Evolutionary conservation across 1,284 basidiomycete species (phyloP).

Genomic region (Xerocomus amazonicus): DNA sequence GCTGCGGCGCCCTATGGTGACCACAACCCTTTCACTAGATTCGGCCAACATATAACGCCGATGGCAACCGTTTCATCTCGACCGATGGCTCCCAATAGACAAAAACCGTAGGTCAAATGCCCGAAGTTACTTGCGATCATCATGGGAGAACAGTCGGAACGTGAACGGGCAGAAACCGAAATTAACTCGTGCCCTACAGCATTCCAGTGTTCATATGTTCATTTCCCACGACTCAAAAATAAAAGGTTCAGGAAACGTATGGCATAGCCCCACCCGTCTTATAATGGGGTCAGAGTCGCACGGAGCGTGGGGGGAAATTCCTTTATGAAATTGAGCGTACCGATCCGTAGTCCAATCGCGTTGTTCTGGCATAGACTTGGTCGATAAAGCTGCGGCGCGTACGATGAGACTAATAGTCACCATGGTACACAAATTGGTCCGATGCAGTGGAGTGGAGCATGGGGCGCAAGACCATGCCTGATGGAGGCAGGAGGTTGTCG

Average conservation of each 20-base stretch:
- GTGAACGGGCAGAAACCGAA: neutral
- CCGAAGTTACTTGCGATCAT: constrained; percentile 14
- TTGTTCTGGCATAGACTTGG: neutral
- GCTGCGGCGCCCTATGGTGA: no score
- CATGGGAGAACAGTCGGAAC: constrained; percentile 9
- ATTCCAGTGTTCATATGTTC: neutral
- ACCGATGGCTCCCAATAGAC: neutral
- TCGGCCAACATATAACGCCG: no score
- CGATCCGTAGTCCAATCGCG: neutral
- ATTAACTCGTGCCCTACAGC: constrained; percentile 7
- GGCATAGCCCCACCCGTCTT: neutral
- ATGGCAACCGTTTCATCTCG: neutral
- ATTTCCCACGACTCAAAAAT: constrained; percentile 5
- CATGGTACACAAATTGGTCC: neutral
- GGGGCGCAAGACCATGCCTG: neutral
- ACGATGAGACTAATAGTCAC: neutral
- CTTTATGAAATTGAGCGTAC: neutral
- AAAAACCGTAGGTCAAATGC: neutral
- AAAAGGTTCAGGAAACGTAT: neutral
- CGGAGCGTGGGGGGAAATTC: neutral
- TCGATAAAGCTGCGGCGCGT: neutral
- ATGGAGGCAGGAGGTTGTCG: constrained; percentile 6
- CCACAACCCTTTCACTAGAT: no score
- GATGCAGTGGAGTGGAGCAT: neutral
- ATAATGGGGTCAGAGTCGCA: neutral